Evolutionary conservation across 2,329 filamentous ascomycete species (phyloP), one percentile per base, ranked within the genome.

Genomic region (Beauveria sp.): DNA sequence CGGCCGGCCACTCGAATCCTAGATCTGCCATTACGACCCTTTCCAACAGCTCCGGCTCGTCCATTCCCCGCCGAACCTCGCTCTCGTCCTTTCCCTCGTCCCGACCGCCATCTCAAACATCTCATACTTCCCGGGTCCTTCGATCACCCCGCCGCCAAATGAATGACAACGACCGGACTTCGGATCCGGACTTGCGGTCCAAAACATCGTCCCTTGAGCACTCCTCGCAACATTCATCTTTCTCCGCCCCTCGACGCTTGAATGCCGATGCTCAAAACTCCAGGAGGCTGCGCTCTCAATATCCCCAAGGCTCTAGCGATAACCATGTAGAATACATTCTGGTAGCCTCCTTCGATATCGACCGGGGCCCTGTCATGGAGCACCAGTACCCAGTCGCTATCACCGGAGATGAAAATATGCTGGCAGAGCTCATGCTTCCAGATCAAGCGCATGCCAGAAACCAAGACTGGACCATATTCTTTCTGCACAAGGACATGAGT

Each of bases 391-490:
- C 94, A 0, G 88, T 91, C 47, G 87, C 93, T 55, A 97, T 99
- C 64, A 97, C 92, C 55, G 93, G 94, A 37, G 93, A 99, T 72
- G 94, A 99, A 77, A 89, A 96, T 70, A 97, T 97, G 92, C 77
- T 99, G 70, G 94, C 94, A 7, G 94, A 99, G 78, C 84, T 99
- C 70, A 99, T 99, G 94, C 79, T 99, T 72, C 94, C 94, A 0
- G 94, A 99, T 74, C 93, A 97, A 75, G 92, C 93, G 24, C 94
- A 99, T 76, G 86, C 94, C 63, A 85, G 94, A 44, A 93, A 90
- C 70, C 92, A 97, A 75, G 94, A 99, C 73, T 99, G 94, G 94
- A 99, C 94, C 47, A 96, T 97, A 60, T 99, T 99, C 78, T 99
- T 99, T 72, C 74, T 99, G 61, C 94, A 99, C 77, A 97, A 97